Conservation (phyloP, 2,329 filamentous ascomycete genomes). For the Colletotrichum liaoningense region DNA sequence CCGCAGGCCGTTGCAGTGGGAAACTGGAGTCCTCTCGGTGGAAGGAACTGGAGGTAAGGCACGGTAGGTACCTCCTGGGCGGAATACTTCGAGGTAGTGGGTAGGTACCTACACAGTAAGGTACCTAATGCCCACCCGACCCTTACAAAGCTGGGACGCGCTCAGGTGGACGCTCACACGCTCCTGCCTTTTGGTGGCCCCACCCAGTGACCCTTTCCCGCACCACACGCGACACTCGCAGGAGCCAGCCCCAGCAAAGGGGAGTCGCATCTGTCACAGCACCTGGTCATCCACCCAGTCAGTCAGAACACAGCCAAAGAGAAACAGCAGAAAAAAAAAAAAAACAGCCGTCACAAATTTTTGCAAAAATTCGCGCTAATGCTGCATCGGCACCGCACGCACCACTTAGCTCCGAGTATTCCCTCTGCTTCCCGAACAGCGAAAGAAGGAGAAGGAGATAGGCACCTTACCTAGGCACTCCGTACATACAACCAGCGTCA, state of each 20-base stretch:
- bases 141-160: background rate
- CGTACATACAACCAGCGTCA: slow-evolving; percentile 33
- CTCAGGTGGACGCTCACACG: background rate
- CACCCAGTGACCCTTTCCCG: slow-evolving; percentile 13
- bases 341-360: slow-evolving; percentile 23
- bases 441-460: slow-evolving; percentile 1
- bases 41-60: no score
- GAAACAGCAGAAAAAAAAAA: background rate
- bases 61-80: no score
- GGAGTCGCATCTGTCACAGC: slow-evolving; percentile 16
- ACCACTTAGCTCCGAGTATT: slow-evolving; percentile 32
- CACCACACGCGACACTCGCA: slow-evolving; percentile 31
- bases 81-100: no score
- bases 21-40: no score
- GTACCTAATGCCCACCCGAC: background rate
- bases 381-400: slow-evolving; percentile 15
- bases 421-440: slow-evolving; percentile 17
- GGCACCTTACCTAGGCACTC: background rate
- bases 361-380: slow-evolving; percentile 35
- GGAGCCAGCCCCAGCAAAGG: background rate
- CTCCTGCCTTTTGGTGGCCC: background rate
- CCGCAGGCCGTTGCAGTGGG: slow-evolving; percentile 17
- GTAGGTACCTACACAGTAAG: background rate
- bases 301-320: background rate
- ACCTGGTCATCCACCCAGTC: background rate